phyloP scores from a whole-genome alignment of 1,284 basidiomycete species.

The Porodaedalea pini region DNA sequence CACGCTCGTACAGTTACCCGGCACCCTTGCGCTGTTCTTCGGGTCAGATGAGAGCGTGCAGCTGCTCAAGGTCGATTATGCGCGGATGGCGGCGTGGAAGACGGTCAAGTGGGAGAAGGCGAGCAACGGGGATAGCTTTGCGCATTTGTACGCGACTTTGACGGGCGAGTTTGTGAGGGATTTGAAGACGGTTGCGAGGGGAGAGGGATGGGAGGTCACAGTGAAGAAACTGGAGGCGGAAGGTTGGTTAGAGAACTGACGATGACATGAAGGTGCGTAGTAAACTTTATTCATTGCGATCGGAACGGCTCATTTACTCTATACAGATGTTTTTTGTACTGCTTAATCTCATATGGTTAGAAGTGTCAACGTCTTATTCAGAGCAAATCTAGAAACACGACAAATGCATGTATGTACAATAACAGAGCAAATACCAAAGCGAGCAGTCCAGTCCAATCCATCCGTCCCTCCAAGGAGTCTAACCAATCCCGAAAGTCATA shows the following conservation, averaged over 20 bases:
- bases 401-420: not conserved
- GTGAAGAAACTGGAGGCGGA: constrained; percentile 1
- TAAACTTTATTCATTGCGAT: too few species aligned
- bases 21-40: constrained; percentile 25
- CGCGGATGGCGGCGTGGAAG: constrained; percentile 14
- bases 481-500: not conserved
- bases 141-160: constrained; percentile 21
- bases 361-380: too few species aligned
- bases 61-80: constrained; percentile 24
- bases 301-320: too few species aligned
- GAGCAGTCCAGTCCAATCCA: too few species aligned
- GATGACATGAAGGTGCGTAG: not conserved
- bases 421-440: too few species aligned
- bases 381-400: too few species aligned
- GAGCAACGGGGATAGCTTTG: constrained; percentile 18
- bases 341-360: too few species aligned
- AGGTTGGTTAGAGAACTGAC: constrained; percentile 14
- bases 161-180: constrained; percentile 18
- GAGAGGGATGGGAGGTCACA: constrained; percentile 10
- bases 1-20: constrained; percentile 26
- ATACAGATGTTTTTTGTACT: too few species aligned
- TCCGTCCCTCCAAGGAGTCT: not conserved
- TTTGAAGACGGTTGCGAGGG: constrained; percentile 12
- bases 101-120: constrained; percentile 20
- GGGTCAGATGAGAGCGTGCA: constrained; percentile 21